Conservation (phyloP, 345 rosid genomes). For the Eucalyptus brandiana region DNA sequence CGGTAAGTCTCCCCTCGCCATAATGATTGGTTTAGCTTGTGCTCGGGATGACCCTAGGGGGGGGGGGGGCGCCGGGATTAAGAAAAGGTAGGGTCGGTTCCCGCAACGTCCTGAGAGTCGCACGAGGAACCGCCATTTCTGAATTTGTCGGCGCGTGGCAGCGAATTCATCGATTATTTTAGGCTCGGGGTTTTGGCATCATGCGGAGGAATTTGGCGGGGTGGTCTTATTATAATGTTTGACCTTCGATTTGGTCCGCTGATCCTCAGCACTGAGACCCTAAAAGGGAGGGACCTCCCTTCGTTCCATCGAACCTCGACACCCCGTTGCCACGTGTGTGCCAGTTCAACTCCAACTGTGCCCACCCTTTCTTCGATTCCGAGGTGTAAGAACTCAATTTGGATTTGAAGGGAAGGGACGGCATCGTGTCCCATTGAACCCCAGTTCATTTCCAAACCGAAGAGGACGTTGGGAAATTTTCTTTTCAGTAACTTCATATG, state of each 20-base stretch:
- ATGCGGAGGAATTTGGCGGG: not conserved
- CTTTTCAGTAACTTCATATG: not conserved
- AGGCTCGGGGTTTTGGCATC: not conserved
- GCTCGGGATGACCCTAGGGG: not conserved
- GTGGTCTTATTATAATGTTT: not conserved
- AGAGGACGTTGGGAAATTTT: not conserved
- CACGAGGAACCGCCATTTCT: constrained; percentile 18
- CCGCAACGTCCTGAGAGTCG: not conserved
- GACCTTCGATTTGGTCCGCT: not conserved
- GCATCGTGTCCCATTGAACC: not conserved
- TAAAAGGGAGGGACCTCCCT: not conserved
- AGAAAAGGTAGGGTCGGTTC: not conserved
- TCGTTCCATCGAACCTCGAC: not conserved
- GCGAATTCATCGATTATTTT: not conserved
- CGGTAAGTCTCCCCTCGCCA: constrained; percentile 3
- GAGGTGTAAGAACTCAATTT: not conserved
- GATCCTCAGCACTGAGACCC: not conserved
- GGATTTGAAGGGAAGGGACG: not conserved
- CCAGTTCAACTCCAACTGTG: not conserved
- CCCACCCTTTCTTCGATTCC: not conserved
- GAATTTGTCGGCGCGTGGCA: constrained; percentile 33
- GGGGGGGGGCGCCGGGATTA: not conserved
- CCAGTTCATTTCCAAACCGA: not conserved
- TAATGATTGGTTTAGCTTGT: not conserved
- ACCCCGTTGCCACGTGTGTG: not conserved